A percentile compares a stretch with the other conserved stretches of the same genome.
Conservation (phyloP, 1,284 basidiomycete genomes). For the Dichomitus squalens region DNA sequence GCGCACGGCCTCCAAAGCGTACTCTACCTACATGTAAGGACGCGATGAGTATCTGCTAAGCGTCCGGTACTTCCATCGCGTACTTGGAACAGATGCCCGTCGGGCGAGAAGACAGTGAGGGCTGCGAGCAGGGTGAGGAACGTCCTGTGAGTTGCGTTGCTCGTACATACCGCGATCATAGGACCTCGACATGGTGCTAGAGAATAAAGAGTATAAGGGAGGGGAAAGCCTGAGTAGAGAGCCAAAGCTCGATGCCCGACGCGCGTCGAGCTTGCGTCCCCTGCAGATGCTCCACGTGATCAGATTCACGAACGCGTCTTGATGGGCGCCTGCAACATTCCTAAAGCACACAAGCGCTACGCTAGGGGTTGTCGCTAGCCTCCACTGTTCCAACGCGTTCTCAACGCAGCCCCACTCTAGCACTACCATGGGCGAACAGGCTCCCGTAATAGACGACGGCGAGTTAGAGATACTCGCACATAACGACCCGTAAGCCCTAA, state of each 20-base stretch:
- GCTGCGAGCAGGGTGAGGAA: conserved; percentile 46
- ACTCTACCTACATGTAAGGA: conserved; percentile 79
- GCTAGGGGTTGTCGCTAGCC: too few relatives aligned
- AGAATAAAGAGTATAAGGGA: neutral
- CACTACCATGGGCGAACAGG: neutral
- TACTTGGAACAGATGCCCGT: conserved; percentile 93
- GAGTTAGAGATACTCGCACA: conserved; percentile 25
- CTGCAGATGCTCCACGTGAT: conserved; percentile 22
- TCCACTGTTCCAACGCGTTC: too few relatives aligned
- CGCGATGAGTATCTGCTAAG: conserved; percentile 23
- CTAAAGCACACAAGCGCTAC: too few relatives aligned
- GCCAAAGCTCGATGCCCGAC: conserved; percentile 34
- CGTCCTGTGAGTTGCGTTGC: neutral
- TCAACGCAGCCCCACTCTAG: neutral
- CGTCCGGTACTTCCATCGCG: conserved; percentile 18
- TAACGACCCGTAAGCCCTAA: conserved; percentile 18
- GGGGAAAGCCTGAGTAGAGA: conserved; percentile 10
- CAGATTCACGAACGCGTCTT: conserved; percentile 17
- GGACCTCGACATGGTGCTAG: conserved; percentile 64
- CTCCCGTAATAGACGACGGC: conserved; percentile 9
- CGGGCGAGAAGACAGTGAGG: conserved; percentile 93
- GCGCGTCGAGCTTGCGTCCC: conserved; percentile 53
- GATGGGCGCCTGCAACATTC: conserved; percentile 2
- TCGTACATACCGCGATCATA: conserved; percentile 71
- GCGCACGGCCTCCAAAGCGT: conserved; percentile 94